Evolutionary conservation across 306 rosid genomes (phyloP).

Genomic region (peach (Prunus persica)): DNA sequence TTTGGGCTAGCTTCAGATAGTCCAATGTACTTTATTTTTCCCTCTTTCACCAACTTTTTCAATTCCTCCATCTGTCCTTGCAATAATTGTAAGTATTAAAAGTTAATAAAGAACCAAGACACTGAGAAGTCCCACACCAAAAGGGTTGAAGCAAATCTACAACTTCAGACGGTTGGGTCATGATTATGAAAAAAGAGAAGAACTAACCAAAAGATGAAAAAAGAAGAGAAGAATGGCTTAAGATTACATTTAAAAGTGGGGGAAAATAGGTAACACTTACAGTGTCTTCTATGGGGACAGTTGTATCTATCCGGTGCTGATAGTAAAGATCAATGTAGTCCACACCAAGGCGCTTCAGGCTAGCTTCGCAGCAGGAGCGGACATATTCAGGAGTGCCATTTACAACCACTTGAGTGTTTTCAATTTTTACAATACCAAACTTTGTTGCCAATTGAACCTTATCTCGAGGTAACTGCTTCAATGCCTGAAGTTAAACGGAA

Average conservation of each 20-base stretch:
- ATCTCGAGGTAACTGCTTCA: conserved; percentile 65
- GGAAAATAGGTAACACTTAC: conserved; percentile 33
- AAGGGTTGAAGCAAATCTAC: background rate
- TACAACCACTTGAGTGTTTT: conserved; percentile 17
- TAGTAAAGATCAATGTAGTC: conserved; percentile 78
- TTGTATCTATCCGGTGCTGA: conserved; percentile 64
- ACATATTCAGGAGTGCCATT: conserved; percentile 73
- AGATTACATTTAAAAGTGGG: no score
- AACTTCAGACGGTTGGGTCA: background rate
- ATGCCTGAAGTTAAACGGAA: conserved; percentile 35
- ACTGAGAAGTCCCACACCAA: no score
- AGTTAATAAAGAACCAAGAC: background rate
- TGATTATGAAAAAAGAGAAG: no score
- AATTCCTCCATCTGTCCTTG: conserved; percentile 12
- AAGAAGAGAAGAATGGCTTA: no score
- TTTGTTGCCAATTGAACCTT: conserved; percentile 68
- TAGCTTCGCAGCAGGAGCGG: conserved; percentile 60
- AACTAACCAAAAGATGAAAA: background rate
- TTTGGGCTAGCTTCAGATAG: conserved; percentile 65
- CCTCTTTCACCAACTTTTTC: conserved; percentile 45
- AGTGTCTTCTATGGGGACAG: conserved; percentile 74
- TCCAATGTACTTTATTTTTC: conserved; percentile 61
- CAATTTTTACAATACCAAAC: conserved; percentile 50
- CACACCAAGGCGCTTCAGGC: conserved; percentile 67
- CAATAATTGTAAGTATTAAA: background rate